Conservation (phyloP, 805 yeast species). For the Kazachstania taianensis region DNA sequence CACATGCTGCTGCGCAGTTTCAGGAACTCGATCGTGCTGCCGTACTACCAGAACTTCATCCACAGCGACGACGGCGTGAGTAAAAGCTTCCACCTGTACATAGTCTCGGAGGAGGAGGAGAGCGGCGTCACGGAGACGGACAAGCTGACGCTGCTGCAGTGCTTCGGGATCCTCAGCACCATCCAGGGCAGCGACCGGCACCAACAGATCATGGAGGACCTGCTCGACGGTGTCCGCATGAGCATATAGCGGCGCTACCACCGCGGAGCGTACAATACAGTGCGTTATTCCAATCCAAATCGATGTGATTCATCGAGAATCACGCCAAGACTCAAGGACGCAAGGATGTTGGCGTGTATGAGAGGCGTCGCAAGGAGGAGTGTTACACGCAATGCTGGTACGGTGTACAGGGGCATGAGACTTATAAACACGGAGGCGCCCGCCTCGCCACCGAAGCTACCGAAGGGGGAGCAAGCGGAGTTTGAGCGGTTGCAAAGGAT, state of each 20-base stretch:
- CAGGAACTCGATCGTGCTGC: constrained; percentile 44
- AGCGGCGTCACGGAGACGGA: constrained; percentile 36
- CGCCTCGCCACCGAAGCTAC: constrained; percentile 27
- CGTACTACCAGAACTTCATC: constrained; percentile 37
- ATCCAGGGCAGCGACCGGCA: constrained; percentile 45
- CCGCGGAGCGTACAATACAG: not conserved
- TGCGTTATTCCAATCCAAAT: no score
- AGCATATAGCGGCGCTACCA: constrained; percentile 23
- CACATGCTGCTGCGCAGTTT: constrained; percentile 36
- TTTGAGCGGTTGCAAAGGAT: constrained; percentile 76
- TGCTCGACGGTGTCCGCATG: constrained; percentile 31
- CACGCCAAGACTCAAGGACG: no score
- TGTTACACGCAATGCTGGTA: no score
- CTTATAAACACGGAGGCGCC: not conserved
- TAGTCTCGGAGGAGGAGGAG: constrained; percentile 29
- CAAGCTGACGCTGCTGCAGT: constrained; percentile 42
- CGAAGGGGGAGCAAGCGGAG: constrained; percentile 46
- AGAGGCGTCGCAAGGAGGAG: no score
- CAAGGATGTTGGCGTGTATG: no score
- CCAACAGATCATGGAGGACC: constrained; percentile 49
- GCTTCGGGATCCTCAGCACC: constrained; percentile 48
- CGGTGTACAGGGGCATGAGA: no score
- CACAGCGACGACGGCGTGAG: constrained; percentile 27
- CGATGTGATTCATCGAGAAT: no score
- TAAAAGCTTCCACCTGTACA: constrained; percentile 25